These are phyloP conservation scores for Globisporangium paddicum DNA, from an alignment of 352 stramenopile genomes.

Conservation along the genomic window DNA sequence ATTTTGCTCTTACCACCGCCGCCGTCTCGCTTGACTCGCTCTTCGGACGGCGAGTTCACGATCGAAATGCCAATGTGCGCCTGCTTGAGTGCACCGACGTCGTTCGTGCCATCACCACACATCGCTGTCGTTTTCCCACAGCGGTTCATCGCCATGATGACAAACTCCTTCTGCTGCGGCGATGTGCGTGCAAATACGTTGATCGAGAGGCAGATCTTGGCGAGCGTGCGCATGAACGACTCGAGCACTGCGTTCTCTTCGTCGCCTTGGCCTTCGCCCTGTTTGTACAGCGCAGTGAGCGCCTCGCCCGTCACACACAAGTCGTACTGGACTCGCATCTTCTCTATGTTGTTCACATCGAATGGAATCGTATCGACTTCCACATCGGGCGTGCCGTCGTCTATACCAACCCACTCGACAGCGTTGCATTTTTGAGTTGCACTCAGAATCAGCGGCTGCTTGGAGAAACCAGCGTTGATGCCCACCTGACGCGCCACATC, in stretches of 20 bases:
- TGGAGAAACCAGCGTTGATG: slow-evolving; percentile 33
- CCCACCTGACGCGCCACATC: slow-evolving; percentile 90
- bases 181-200: slow-evolving; percentile 91
- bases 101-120: slow-evolving; percentile 97
- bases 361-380: slow-evolving; percentile 17
- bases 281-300: slow-evolving; percentile 15
- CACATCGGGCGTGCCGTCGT: slow-evolving; percentile 16
- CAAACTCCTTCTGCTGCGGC: slow-evolving; percentile 90
- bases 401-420: slow-evolving; percentile 25
- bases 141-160: slow-evolving; percentile 88
- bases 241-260: slow-evolving; percentile 27
- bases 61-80: slow-evolving; percentile 94
- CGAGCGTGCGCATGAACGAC: slow-evolving; percentile 20
- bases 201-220: slow-evolving; percentile 28
- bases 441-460: slow-evolving; percentile 24
- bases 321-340: slow-evolving; percentile 20
- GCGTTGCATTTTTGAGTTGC: not conserved
- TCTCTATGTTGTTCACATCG: slow-evolving; percentile 1
- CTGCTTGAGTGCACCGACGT: slow-evolving; percentile 89
- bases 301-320: slow-evolving; percentile 39
- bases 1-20: slow-evolving; percentile 4
- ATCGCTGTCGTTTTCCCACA: slow-evolving; percentile 87
- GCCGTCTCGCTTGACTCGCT: slow-evolving; percentile 1
- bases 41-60: slow-evolving; percentile 45
- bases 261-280: not conserved